Evolutionary conservation across 352 stramenopile species (phyloP).

Genomic region (Stramenopiles sp.): DNA sequence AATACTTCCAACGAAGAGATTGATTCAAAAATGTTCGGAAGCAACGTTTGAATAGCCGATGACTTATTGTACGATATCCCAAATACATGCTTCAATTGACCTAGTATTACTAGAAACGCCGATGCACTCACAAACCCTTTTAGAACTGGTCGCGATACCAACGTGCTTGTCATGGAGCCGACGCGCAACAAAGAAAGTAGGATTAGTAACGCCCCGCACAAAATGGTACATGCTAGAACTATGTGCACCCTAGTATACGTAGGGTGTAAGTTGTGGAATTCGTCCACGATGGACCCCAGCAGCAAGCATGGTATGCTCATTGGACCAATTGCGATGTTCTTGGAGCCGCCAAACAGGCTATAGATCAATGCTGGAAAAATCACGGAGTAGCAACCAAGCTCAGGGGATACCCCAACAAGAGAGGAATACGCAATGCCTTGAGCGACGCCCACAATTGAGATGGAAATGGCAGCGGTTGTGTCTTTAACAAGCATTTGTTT

Average conservation of each 20-base stretch:
- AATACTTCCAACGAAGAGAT: not conserved
- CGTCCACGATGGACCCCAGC: not conserved
- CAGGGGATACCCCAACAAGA: not conserved
- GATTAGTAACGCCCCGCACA: not conserved
- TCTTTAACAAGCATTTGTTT: not conserved
- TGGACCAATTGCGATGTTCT: not conserved
- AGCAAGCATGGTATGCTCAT: not conserved
- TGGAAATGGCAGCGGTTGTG: not conserved
- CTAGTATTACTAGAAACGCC: not conserved
- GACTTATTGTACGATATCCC: not conserved
- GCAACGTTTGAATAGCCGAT: not conserved
- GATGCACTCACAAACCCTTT: not conserved
- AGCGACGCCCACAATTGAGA: not conserved
- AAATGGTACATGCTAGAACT: not conserved
- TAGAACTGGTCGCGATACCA: not conserved
- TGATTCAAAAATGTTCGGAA: not conserved
- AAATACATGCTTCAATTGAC: not conserved
- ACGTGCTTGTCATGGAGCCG: not conserved
- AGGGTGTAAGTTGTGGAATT: not conserved
- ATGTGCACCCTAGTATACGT: too few species aligned
- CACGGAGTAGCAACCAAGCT: not conserved
- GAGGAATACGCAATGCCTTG: not conserved
- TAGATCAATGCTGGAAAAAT: slow-evolving; percentile 5
- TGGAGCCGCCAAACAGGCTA: not conserved
- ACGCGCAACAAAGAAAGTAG: not conserved